Conservation (phyloP, 1,284 basidiomycete species). For the Blastosporella zonata region DNA sequence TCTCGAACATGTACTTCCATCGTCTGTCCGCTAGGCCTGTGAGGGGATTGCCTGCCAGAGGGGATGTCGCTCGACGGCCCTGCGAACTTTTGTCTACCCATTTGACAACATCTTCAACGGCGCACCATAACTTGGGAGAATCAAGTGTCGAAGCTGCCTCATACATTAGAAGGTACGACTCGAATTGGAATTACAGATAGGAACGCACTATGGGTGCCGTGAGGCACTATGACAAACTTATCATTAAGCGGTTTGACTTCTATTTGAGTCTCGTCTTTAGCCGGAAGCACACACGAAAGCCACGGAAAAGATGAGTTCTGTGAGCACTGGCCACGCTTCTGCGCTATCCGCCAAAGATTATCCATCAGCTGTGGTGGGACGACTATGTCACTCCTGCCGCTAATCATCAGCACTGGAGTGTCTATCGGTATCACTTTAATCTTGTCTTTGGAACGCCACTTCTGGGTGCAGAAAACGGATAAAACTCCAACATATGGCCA, state of each 20-base stretch:
- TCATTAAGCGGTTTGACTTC: conserved; percentile 1
- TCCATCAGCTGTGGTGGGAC: conserved; percentile 31
- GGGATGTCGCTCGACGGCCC: too few relatives aligned
- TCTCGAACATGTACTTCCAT: too few relatives aligned
- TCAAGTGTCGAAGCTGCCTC: conserved; percentile 1
- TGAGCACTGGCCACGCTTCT: conserved; percentile 17
- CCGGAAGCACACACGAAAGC: neutral
- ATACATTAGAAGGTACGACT: neutral
- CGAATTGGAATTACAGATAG: neutral
- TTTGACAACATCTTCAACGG: conserved; percentile 1
- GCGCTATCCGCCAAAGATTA: conserved; percentile 28
- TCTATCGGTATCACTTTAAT: conserved; percentile 24
- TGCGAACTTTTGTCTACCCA: neutral
- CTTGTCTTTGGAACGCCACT: conserved; percentile 31
- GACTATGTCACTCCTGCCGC: conserved; percentile 29
- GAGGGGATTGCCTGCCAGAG: too few relatives aligned
- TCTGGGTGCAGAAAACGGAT: conserved; percentile 29
- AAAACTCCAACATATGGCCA: conserved; percentile 29
- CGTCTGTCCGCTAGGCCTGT: too few relatives aligned
- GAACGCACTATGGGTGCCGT: conserved; percentile 9
- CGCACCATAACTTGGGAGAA: neutral
- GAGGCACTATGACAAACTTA: conserved; percentile 5
- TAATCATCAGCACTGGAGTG: conserved; percentile 32
- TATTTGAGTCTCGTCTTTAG: neutral
- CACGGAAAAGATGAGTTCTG: neutral